Evolutionary conservation across 805 yeast genomes (phyloP).

Genomic region (Kregervanrija delftensis): DNA sequence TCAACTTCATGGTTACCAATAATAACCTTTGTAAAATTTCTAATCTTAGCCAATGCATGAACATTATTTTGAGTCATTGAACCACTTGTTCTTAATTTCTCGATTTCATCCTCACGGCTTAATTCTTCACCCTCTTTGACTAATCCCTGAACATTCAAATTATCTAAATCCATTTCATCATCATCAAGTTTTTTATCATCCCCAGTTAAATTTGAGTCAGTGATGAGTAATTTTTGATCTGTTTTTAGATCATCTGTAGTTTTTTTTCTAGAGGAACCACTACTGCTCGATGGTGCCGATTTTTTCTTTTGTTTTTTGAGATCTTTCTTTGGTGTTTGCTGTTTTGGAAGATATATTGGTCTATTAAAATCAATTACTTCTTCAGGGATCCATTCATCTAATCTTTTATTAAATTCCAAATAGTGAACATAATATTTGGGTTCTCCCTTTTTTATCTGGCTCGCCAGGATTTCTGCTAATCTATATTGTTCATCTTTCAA

Average conservation of each 20-base stretch:
- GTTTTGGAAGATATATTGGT: constrained; percentile 67
- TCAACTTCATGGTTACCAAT: constrained; percentile 90
- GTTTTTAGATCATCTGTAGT: constrained; percentile 8
- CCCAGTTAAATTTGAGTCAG: constrained; percentile 15
- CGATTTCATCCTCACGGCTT: constrained; percentile 86
- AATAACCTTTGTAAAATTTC: constrained; percentile 71
- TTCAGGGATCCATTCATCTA: constrained; percentile 88
- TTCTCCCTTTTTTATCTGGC: constrained; percentile 67
- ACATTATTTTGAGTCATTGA: constrained; percentile 88
- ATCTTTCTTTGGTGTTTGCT: constrained; percentile 42
- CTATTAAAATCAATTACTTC: constrained; percentile 66
- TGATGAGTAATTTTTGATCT: constrained; percentile 3
- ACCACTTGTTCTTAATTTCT: constrained; percentile 88
- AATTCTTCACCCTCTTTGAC: constrained; percentile 59
- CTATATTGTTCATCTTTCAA: constrained; percentile 74
- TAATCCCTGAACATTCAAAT: constrained; percentile 79
- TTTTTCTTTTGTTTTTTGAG: constrained; percentile 31
- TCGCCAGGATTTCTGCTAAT: constrained; percentile 78
- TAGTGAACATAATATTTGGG: constrained; percentile 88
- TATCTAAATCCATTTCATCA: constrained; percentile 80
- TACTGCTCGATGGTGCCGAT: constrained; percentile 18
- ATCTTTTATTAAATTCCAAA: constrained; percentile 88
- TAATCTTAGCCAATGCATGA: constrained; percentile 81
- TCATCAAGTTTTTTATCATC: constrained; percentile 21
- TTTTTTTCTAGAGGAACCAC: not conserved